A percentile compares a stretch with the other conserved stretches of the same genome.
Evolutionary conservation across 345 rosid species (phyloP).

Genomic region (Murraya koenigii): DNA sequence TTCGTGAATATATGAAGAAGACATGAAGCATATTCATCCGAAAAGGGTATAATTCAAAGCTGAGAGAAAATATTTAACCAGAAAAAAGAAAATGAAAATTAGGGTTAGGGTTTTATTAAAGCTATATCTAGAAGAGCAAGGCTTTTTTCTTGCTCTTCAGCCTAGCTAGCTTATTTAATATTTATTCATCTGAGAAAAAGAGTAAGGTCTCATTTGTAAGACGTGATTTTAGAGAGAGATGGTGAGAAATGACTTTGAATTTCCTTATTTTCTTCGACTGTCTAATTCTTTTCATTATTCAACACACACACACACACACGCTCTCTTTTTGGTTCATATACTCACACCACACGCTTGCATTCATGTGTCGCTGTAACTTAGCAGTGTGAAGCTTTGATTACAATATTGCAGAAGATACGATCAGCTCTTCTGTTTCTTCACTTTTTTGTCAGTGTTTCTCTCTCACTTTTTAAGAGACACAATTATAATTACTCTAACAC

Average conservation of each 20-base stretch:
- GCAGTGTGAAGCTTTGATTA: slow-evolving; percentile 33
- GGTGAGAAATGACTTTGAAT: slow-evolving; percentile 16
- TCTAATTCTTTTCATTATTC: slow-evolving; percentile 18
- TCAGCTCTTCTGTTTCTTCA: slow-evolving; percentile 27
- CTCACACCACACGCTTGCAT: slow-evolving; percentile 22
- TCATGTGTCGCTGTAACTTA: slow-evolving; percentile 21
- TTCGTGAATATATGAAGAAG: background rate
- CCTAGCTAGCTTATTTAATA: background rate
- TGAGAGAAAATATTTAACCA: background rate
- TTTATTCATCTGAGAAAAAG: background rate
- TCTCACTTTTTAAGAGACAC: slow-evolving; percentile 12
- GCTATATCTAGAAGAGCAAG: background rate
- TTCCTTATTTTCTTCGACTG: slow-evolving; percentile 36
- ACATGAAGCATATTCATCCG: background rate
- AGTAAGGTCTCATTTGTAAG: background rate
- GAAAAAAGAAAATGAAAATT: slow-evolving; percentile 2
- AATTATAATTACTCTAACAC: slow-evolving; percentile 13
- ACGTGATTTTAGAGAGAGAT: background rate
- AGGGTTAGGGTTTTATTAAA: slow-evolving; percentile 35
- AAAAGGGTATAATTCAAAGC: background rate
- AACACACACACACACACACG: background rate
- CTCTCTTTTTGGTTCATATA: background rate
- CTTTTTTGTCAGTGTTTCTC: slow-evolving; percentile 34
- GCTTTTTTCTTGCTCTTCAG: background rate
- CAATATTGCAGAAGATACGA: background rate